A percentile compares a stretch with the other conserved stretches of the same genome.
Evolutionary conservation across 2,329 filamentous ascomycete genomes (phyloP).

Genomic region (Colletotrichum caudatum): DNA sequence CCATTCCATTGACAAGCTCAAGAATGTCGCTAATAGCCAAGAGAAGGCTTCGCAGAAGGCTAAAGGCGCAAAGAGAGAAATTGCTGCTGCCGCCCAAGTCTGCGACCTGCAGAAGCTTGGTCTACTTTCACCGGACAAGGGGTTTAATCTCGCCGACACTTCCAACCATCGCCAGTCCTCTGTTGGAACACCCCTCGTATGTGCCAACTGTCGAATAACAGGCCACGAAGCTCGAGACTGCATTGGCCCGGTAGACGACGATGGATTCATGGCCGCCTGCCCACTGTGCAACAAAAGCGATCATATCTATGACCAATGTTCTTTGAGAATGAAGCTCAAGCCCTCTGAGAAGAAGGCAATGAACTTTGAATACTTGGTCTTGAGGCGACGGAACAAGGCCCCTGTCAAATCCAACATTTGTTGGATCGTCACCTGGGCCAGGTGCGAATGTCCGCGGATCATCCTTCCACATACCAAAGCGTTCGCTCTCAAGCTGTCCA

Average conservation of each 20-base stretch:
- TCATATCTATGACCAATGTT: conserved; percentile 9
- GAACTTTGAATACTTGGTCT: conserved; percentile 20
- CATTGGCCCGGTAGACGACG: conserved; percentile 20
- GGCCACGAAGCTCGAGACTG: conserved; percentile 23
- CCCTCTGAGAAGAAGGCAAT: neutral
- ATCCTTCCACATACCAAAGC: conserved; percentile 19
- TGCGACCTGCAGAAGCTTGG: neutral
- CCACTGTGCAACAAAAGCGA: conserved; percentile 17
- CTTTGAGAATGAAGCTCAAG: neutral
- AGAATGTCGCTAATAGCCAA: too few relatives aligned
- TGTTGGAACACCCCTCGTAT: neutral
- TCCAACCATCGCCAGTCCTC: neutral
- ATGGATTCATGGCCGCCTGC: conserved; percentile 23
- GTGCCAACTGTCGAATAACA: conserved; percentile 20
- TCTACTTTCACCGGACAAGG: neutral
- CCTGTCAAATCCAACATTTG: conserved; percentile 16
- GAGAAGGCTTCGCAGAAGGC: neutral
- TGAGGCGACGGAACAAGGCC: conserved; percentile 18
- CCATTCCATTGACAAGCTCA: neutral
- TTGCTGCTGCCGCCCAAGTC: neutral
- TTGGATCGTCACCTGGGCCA: conserved; percentile 21
- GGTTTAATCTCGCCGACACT: neutral
- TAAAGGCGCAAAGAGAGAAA: neutral
- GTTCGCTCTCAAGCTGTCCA: conserved; percentile 11
- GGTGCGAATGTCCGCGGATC: neutral